Evolutionary conservation across 495 filamentous ascomycete species (phyloP).

Genomic region (Pyrenula massariospora): DNA sequence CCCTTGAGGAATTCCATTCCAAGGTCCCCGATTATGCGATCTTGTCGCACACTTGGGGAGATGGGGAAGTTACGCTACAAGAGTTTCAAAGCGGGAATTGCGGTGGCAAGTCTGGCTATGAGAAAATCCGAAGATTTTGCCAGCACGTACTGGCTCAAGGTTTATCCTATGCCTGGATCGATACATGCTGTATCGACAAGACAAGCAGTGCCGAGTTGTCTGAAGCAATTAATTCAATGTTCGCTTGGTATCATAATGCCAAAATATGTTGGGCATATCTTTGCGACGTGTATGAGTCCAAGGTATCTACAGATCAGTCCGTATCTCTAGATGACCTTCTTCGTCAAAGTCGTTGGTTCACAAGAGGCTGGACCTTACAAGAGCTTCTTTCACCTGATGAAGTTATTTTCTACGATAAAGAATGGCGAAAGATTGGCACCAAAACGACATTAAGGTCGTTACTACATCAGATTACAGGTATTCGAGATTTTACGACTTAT

Average conservation of each 20-base stretch:
- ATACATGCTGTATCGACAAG: slow-evolving; percentile 39
- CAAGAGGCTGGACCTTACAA: slow-evolving; percentile 8
- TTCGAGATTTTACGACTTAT: slow-evolving; percentile 5
- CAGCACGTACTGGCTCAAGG: background rate
- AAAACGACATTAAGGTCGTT: slow-evolving; percentile 3
- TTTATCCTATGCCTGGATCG: slow-evolving; percentile 31
- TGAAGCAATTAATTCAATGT: slow-evolving; percentile 32
- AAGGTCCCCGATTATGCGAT: background rate
- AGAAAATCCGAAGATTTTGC: background rate
- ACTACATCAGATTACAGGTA: slow-evolving; percentile 12
- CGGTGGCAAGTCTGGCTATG: background rate
- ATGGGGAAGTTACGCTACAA: background rate
- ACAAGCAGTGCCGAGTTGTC: slow-evolving; percentile 22
- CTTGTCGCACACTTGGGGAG: background rate
- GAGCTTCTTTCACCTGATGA: slow-evolving; percentile 22
- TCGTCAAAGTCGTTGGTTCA: background rate
- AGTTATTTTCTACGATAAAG: slow-evolving; percentile 18
- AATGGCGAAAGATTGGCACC: slow-evolving; percentile 16
- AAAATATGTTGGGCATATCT: slow-evolving; percentile 35
- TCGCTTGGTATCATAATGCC: slow-evolving; percentile 35
- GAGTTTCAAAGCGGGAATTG: background rate
- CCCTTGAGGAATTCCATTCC: background rate
- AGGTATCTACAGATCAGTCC: background rate
- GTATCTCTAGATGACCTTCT: background rate
- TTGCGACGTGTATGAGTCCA: no score